phyloP scores from a whole-genome alignment of 2,329 filamentous ascomycete species.

The Helminthosporium solani region DNA sequence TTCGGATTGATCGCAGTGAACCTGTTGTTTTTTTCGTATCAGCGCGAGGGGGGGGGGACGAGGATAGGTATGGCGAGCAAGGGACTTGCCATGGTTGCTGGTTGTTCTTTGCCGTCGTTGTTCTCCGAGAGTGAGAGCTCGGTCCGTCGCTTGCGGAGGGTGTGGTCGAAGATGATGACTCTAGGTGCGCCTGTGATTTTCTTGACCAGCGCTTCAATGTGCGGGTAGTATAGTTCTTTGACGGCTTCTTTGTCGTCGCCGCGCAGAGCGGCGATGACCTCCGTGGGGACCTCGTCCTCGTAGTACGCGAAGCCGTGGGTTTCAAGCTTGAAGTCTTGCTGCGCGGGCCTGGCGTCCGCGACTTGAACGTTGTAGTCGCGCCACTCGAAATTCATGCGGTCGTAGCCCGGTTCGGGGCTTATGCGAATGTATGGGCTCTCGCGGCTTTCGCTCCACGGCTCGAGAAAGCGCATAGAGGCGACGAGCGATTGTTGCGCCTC shows the following conservation, averaged over 20 bases:
- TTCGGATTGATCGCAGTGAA: constrained; percentile 11
- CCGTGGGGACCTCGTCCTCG: constrained; percentile 2
- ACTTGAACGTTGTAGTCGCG: constrained; percentile 2
- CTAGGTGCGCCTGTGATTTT: constrained; percentile 8
- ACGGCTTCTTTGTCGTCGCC: constrained; percentile 6
- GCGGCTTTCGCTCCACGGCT: constrained; percentile 10
- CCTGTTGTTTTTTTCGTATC: constrained; percentile 1
- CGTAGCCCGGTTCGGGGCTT: neutral
- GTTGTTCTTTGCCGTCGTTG: constrained; percentile 11
- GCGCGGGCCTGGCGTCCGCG: constrained; percentile 3
- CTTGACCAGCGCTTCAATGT: constrained; percentile 11
- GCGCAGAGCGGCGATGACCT: constrained; percentile 4
- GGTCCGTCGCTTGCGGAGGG: constrained; percentile 3
- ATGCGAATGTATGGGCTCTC: constrained; percentile 12
- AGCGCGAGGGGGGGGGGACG: neutral
- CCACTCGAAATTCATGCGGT: constrained; percentile 3
- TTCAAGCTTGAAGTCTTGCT: constrained; percentile 11
- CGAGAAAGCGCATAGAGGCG: constrained; percentile 11
- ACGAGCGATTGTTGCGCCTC: no score
- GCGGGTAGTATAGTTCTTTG: constrained; percentile 10
- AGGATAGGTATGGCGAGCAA: neutral
- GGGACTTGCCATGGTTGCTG: constrained; percentile 8
- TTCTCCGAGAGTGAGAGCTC: constrained; percentile 3
- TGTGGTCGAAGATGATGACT: constrained; percentile 18
- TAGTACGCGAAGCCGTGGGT: constrained; percentile 14